These are phyloP conservation scores for Corylus americana DNA, from an alignment of 306 rosid species.

Conservation along the genomic window DNA sequence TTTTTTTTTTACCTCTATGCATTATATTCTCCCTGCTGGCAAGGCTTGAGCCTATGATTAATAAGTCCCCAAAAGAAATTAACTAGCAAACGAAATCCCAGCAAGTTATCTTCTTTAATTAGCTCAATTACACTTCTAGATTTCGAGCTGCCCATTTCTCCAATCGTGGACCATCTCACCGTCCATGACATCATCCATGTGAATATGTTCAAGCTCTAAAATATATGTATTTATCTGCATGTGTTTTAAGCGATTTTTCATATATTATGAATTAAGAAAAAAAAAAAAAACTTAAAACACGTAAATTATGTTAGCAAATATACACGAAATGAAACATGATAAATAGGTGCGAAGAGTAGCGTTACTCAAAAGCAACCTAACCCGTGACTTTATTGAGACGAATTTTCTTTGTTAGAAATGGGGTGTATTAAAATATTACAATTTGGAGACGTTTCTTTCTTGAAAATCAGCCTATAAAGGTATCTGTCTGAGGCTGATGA, in stretches of 20 bases:
- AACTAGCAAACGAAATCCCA: neutral
- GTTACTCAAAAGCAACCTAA: too few relatives aligned
- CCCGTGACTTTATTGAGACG: neutral
- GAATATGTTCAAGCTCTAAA: neutral
- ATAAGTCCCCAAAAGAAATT: neutral
- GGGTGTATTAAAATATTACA: too few relatives aligned
- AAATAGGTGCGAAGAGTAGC: too few relatives aligned
- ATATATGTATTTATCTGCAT: too few relatives aligned
- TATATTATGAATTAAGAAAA: too few relatives aligned
- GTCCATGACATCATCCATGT: neutral
- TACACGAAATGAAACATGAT: too few relatives aligned
- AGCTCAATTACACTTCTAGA: neutral
- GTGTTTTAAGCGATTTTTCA: too few relatives aligned
- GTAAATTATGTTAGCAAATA: too few relatives aligned
- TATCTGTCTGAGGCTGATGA: conserved; percentile 31
- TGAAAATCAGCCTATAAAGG: conserved; percentile 38
- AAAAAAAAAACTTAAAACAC: neutral
- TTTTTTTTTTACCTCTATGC: too few relatives aligned
- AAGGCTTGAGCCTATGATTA: neutral
- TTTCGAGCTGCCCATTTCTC: neutral
- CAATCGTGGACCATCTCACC: neutral
- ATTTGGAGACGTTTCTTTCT: conserved; percentile 1
- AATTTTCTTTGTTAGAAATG: neutral
- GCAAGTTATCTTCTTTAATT: neutral
- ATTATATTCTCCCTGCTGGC: neutral